Conservation (phyloP, 805 yeast genomes). For the Yarrowia divulgata region DNA sequence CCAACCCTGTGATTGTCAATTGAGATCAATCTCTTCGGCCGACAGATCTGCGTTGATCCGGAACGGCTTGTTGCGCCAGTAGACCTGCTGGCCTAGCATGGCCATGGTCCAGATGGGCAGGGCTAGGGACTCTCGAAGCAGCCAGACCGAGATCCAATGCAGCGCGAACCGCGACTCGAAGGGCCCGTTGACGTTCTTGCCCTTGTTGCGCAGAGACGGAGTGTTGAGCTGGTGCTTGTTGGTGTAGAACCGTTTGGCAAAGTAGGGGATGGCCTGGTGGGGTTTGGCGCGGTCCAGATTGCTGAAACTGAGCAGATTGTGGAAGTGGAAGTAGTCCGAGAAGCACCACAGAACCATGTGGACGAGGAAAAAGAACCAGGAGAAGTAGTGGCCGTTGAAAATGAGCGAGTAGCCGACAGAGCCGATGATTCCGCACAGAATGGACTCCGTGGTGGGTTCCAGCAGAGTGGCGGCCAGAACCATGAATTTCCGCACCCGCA, state of each 20-base stretch:
- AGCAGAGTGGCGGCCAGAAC: constrained; percentile 81
- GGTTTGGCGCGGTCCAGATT: constrained; percentile 46
- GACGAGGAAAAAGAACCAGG: constrained; percentile 53
- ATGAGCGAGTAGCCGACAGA: constrained; percentile 62
- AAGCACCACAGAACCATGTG: constrained; percentile 70
- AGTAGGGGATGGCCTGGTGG: constrained; percentile 46
- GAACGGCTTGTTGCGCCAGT: constrained; percentile 79
- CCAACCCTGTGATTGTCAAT: constrained; percentile 28
- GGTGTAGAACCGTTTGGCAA: constrained; percentile 45
- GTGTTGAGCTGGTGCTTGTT: constrained; percentile 35
- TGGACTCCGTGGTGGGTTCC: constrained; percentile 85
- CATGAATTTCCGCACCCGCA: constrained; percentile 86
- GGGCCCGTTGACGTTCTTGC: constrained; percentile 40
- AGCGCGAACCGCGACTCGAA: constrained; percentile 39
- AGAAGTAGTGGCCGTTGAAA: constrained; percentile 48
- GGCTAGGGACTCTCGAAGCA: constrained; percentile 73
- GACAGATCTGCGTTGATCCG: constrained; percentile 73
- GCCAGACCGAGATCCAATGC: constrained; percentile 62
- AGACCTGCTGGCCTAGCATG: constrained; percentile 70
- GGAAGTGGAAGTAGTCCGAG: constrained; percentile 68
- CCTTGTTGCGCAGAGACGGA: background rate
- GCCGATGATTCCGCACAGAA: constrained; percentile 73
- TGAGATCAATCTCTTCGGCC: constrained; percentile 63
- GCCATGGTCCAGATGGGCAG: constrained; percentile 85
- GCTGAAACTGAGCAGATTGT: constrained; percentile 51